Evolutionary conservation across 805 yeast genomes (phyloP).

Genomic region (Candida pini): DNA sequence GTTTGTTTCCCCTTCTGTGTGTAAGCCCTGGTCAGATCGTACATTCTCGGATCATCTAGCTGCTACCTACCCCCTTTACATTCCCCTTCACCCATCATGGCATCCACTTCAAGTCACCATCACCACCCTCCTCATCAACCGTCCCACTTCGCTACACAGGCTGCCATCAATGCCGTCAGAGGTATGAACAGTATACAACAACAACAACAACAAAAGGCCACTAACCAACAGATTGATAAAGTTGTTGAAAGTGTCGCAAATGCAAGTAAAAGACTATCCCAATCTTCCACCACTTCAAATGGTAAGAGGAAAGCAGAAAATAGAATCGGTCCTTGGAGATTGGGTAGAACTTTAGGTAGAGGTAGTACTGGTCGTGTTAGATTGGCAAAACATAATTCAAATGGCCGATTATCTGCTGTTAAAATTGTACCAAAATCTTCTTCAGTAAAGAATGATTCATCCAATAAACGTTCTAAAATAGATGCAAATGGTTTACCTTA

Average conservation of each 20-base stretch:
- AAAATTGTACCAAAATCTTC: slow-evolving; percentile 71
- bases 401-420: slow-evolving; percentile 77
- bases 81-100: too few species aligned
- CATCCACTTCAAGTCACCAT: slow-evolving; percentile 9
- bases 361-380: slow-evolving; percentile 82
- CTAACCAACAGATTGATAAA: slow-evolving; percentile 38
- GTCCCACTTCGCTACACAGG: slow-evolving; percentile 19
- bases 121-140: slow-evolving; percentile 15
- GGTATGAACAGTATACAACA: background rate
- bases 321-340: slow-evolving; percentile 74
- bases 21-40: too few species aligned
- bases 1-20: too few species aligned
- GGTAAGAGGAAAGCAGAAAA: slow-evolving; percentile 32
- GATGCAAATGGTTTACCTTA: slow-evolving; percentile 64
- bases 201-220: background rate
- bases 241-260: slow-evolving; percentile 33
- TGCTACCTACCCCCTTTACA: too few species aligned
- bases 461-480: slow-evolving; percentile 14
- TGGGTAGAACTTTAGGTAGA: slow-evolving; percentile 73
- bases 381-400: slow-evolving; percentile 60
- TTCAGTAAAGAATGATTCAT: slow-evolving; percentile 29
- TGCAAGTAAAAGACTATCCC: slow-evolving; percentile 32
- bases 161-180: slow-evolving; percentile 18
- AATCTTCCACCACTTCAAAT: slow-evolving; percentile 35
- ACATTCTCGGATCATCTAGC: too few species aligned